Percentiles rank a stretch among this genome's conserved stretches.
These are phyloP conservation scores for Boletus sp. DNA, from an alignment of 1,284 basidiomycete species.

Conservation along the genomic window DNA sequence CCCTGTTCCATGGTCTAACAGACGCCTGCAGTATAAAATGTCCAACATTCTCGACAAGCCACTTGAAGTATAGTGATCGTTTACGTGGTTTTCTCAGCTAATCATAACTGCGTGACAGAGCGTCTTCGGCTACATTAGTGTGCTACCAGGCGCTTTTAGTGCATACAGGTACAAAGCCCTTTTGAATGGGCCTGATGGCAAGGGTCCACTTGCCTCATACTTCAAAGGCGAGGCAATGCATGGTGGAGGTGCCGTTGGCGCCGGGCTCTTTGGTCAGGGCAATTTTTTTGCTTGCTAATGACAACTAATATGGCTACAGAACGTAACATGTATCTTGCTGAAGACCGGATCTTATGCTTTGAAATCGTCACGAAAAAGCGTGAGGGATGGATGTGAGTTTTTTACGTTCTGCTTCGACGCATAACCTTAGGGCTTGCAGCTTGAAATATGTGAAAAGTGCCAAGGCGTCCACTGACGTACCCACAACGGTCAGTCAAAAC, in stretches of 20 bases:
- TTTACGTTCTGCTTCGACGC: neutral
- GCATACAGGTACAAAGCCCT: conserved; percentile 90
- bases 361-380: conserved; percentile 95
- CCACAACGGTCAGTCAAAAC: conserved; percentile 58
- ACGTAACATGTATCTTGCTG: conserved; percentile 90
- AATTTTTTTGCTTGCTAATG: neutral
- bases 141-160: conserved; percentile 89
- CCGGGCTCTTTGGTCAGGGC: conserved; percentile 68
- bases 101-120: conserved; percentile 48
- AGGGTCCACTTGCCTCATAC: conserved; percentile 87
- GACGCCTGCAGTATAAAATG: conserved; percentile 74
- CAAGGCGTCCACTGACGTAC: conserved; percentile 88
- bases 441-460: conserved; percentile 92
- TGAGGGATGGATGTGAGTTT: conserved; percentile 77
- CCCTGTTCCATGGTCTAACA: conserved; percentile 4
- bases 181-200: conserved; percentile 79
- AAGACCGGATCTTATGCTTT: conserved; percentile 96
- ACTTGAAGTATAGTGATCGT: conserved; percentile 60
- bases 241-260: conserved; percentile 56
- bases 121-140: conserved; percentile 91
- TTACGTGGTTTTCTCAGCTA: conserved; percentile 1
- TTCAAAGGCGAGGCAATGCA: conserved; percentile 94
- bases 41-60: conserved; percentile 94
- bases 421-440: conserved; percentile 42
- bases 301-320: conserved; percentile 44